Evolutionary conservation across 108 stramenopile species (phyloP).

Genomic region (Skeletonema marinoi): DNA sequence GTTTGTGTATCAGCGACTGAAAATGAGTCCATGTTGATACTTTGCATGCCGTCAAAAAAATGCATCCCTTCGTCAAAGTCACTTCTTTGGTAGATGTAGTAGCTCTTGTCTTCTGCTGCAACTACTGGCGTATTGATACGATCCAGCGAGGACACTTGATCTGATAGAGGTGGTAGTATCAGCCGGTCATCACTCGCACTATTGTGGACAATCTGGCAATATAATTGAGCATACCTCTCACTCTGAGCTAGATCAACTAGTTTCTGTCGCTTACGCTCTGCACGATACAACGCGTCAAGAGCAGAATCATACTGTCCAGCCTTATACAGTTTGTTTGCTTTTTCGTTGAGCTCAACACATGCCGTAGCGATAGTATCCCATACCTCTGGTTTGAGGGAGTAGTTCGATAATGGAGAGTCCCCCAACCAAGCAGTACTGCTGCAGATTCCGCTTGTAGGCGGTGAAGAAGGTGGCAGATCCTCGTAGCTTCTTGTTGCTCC

Average conservation of each 20-base stretch:
- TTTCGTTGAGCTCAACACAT: neutral
- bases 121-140: neutral
- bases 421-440: neutral
- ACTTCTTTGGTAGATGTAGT: conserved; percentile 55
- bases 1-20: neutral
- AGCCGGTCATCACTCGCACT: neutral
- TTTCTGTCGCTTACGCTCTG: neutral
- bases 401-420: neutral
- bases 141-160: neutral
- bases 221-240: neutral
- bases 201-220: conserved; percentile 4
- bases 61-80: conserved; percentile 57
- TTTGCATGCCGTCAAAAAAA: conserved; percentile 8
- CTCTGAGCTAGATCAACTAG: neutral
- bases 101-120: neutral
- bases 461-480: neutral
- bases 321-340: neutral
- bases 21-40: neutral
- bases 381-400: neutral
- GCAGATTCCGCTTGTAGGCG: neutral
- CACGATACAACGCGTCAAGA: neutral
- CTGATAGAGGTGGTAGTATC: neutral
- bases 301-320: neutral
- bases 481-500: neutral
- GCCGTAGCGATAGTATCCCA: neutral